Conservation (phyloP, 768 basidiomycete genomes). For the Phanerodontia chrysosporium region DNA sequence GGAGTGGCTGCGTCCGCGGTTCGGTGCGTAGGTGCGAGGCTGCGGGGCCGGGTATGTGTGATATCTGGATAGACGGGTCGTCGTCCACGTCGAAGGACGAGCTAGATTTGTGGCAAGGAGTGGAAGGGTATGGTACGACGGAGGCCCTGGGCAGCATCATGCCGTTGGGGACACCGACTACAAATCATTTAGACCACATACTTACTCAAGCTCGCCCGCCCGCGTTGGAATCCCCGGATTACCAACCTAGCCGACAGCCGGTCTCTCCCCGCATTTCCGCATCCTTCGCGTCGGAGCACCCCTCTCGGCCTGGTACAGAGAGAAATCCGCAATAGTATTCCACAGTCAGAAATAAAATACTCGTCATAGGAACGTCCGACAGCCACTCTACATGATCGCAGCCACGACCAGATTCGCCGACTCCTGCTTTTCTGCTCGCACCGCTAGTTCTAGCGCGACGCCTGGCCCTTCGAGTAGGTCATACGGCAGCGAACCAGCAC, state of each 20-base stretch:
- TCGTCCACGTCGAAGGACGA: not conserved
- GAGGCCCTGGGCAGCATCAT: not conserved
- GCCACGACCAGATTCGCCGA: conserved; percentile 85
- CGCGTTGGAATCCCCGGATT: not conserved
- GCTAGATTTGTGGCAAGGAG: conserved; percentile 1
- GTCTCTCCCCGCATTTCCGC: not conserved
- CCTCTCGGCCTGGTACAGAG: not conserved
- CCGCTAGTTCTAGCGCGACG: conserved; percentile 87
- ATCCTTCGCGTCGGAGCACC: not conserved
- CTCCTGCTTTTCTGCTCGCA: conserved; percentile 87
- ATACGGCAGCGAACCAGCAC: conserved; percentile 91
- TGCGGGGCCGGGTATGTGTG: conserved; percentile 5
- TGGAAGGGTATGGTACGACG: conserved; percentile 2
- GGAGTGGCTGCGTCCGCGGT: not conserved
- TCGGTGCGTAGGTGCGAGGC: not conserved
- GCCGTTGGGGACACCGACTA: conserved; percentile 3
- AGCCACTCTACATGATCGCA: conserved; percentile 64
- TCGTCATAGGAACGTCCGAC: not conserved
- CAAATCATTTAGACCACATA: not conserved
- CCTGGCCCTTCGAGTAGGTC: conserved; percentile 87
- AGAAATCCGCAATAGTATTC: conserved; percentile 3
- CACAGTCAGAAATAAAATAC: not conserved
- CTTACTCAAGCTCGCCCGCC: not conserved
- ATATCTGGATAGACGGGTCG: not conserved
- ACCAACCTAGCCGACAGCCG: not conserved